Evolutionary conservation across 192 early-diverging fungal genomes (phyloP).

Genomic region (Coemansia sp.): DNA sequence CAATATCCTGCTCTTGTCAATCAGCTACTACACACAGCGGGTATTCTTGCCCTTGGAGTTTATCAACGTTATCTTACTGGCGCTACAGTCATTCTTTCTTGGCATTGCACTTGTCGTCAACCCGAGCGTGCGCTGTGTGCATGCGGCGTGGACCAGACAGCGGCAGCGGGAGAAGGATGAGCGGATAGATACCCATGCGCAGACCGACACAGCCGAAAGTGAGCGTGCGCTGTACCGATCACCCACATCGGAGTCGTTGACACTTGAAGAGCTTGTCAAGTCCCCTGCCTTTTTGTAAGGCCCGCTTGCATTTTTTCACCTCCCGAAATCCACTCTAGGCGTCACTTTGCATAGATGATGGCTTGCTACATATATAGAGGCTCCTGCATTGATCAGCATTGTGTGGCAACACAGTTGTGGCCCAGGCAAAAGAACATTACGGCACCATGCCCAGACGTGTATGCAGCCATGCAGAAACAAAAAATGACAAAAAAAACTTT

Average conservation of each 20-base stretch:
- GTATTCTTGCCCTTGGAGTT: slow-evolving; percentile 24
- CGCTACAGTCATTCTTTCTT: slow-evolving; percentile 29
- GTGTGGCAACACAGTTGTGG: background rate
- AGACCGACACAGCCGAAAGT: background rate
- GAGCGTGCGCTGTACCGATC: slow-evolving; percentile 1
- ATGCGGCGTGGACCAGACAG: background rate
- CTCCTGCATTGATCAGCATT: background rate
- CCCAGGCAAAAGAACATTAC: background rate
- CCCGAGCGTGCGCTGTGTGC: slow-evolving; percentile 12
- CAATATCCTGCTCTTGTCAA: slow-evolving; percentile 14
- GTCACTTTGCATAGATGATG: background rate
- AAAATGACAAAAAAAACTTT: background rate
- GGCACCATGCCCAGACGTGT: background rate
- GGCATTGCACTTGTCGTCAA: slow-evolving; percentile 32
- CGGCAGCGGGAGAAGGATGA: background rate
- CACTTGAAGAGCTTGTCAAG: background rate
- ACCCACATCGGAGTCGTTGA: background rate
- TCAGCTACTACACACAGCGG: slow-evolving; percentile 21
- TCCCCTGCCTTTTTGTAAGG: background rate
- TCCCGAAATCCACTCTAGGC: too few relatives aligned
- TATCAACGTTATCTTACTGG: slow-evolving; percentile 26
- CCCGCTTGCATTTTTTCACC: background rate
- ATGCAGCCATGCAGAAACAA: background rate
- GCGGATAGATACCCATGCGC: background rate
- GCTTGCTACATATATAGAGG: background rate